phyloP scores from a whole-genome alignment of 257 asterid species.

The Echites panduratus region DNA sequence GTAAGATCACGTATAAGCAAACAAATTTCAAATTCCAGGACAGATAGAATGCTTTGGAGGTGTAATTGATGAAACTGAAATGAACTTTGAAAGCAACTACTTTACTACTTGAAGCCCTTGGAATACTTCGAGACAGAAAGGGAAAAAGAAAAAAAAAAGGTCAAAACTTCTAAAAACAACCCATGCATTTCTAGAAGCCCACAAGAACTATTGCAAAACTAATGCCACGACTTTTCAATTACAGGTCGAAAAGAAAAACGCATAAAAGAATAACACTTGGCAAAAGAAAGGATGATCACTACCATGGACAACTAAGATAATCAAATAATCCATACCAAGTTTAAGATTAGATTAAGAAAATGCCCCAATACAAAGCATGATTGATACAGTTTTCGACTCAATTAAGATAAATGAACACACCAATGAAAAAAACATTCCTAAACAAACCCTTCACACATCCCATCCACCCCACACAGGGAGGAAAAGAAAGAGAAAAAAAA shows the following conservation, averaged over 20 bases:
- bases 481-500: background rate
- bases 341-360: constrained; percentile 8
- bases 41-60: background rate
- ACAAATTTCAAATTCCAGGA: background rate
- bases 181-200: background rate
- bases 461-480: background rate
- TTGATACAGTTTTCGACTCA: background rate
- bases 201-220: background rate
- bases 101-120: background rate
- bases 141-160: background rate
- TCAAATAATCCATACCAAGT: background rate
- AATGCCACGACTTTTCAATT: background rate
- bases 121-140: background rate
- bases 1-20: background rate
- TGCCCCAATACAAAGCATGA: background rate
- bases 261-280: background rate
- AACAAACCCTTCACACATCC: background rate
- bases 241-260: background rate
- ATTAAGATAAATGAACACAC: background rate
- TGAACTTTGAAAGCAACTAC: background rate
- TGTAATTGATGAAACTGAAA: background rate
- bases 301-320: background rate
- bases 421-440: too few species aligned
- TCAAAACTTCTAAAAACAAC: background rate
- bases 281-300: background rate